phyloP scores from a whole-genome alignment of 2,329 filamentous ascomycete genomes.

The Xylariaceae sp. region DNA sequence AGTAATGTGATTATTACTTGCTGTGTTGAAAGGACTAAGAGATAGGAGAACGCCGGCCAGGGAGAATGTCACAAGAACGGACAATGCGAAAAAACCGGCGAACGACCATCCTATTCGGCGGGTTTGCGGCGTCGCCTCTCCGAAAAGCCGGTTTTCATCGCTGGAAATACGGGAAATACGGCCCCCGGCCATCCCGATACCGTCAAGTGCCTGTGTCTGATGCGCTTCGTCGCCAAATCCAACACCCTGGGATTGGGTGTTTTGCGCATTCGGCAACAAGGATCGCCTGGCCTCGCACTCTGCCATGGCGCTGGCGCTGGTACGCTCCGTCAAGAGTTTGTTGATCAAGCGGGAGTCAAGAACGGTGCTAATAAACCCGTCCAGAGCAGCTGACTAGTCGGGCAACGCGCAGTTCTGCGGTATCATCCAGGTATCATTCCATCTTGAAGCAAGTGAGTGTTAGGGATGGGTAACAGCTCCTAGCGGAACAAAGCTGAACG shows the following conservation, averaged over 20 bases:
- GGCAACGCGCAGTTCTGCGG: neutral
- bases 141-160: neutral
- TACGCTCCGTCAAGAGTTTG: neutral
- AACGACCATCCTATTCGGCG: constrained; percentile 9
- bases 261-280: neutral
- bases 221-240: neutral
- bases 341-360: neutral
- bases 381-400: neutral
- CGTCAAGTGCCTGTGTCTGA: neutral
- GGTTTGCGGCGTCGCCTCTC: neutral
- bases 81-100: constrained; percentile 4
- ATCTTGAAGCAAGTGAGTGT: neutral
- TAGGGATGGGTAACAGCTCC: no score
- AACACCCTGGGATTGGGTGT: neutral
- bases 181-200: neutral
- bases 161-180: neutral
- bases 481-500: no score
- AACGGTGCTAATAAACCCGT: neutral
- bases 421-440: neutral
- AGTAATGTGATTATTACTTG: neutral
- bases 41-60: constrained; percentile 17
- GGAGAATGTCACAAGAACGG: constrained; percentile 1
- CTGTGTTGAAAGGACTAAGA: constrained; percentile 3
- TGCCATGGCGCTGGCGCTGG: constrained; percentile 1
- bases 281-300: neutral